A percentile compares a stretch with the other conserved stretches of the same genome.
Conservation (phyloP, 78 protist genomes). For the Dictyostelium citrinum region DNA sequence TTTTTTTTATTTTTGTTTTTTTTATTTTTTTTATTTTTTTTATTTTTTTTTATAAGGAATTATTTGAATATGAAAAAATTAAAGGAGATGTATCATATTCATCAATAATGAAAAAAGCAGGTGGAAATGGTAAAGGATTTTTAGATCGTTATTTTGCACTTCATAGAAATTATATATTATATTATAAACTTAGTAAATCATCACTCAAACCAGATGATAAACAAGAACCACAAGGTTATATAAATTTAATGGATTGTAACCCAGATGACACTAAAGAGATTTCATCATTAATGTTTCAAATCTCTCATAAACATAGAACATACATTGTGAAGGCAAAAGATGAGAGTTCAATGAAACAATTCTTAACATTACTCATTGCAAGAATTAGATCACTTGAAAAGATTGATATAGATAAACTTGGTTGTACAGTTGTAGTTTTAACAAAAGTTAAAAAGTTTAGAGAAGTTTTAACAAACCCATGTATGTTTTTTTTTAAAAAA, state of each 20-base stretch:
- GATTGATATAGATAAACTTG: neutral
- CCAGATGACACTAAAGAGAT: conserved; percentile 28
- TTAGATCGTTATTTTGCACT: conserved; percentile 60
- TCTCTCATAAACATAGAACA: conserved; percentile 8
- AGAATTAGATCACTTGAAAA: neutral
- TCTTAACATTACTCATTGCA: neutral
- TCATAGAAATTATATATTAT: conserved; percentile 50
- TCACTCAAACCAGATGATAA: conserved; percentile 43
- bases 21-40: neutral
- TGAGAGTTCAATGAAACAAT: conserved; percentile 26
- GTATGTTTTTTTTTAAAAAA: too few species aligned
- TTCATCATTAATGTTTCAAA: conserved; percentile 50
- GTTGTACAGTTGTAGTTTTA: neutral
- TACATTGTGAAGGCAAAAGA: conserved; percentile 48
- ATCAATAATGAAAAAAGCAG: conserved; percentile 57
- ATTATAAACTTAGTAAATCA: conserved; percentile 58
- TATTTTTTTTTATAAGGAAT: conserved; percentile 19
- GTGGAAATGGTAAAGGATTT: conserved; percentile 73
- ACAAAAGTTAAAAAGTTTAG: neutral
- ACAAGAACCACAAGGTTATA: conserved; percentile 77
- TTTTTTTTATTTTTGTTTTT: neutral
- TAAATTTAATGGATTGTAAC: conserved; percentile 44
- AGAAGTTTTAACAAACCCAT: conserved; percentile 21
- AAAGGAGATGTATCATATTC: conserved; percentile 58
- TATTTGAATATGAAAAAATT: conserved; percentile 42